phyloP scores from a whole-genome alignment of 2,329 filamentous ascomycete genomes.

The Ophiostoma ips region DNA sequence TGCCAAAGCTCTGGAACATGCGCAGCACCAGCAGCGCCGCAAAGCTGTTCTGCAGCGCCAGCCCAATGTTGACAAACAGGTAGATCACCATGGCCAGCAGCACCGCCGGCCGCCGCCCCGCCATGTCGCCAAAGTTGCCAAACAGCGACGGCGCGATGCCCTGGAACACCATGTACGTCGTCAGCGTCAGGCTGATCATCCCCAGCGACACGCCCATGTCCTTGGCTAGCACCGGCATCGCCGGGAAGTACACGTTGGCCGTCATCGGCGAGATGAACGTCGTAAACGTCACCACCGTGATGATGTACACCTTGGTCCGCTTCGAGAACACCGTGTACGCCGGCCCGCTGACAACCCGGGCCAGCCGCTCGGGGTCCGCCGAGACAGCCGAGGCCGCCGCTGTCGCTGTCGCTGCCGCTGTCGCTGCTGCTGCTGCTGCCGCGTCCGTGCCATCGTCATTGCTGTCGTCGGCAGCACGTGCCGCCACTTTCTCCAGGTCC shows the following conservation, averaged over 20 bases:
- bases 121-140: slow-evolving; percentile 46
- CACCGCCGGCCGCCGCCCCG: slow-evolving; percentile 48
- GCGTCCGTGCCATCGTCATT: neutral
- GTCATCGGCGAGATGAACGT: slow-evolving; percentile 32
- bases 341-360: slow-evolving; percentile 24
- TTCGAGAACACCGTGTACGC: slow-evolving; percentile 27
- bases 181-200: slow-evolving; percentile 36
- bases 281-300: slow-evolving; percentile 36
- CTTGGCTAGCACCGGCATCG: slow-evolving; percentile 24
- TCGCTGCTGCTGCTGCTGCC: too few relatives aligned
- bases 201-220: slow-evolving; percentile 25
- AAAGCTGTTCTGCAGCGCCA: slow-evolving; percentile 44
- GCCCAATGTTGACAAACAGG: slow-evolving; percentile 42
- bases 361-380: slow-evolving; percentile 20
- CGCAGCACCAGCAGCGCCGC: slow-evolving; percentile 45
- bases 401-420: too few relatives aligned
- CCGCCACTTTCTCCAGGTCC: too few relatives aligned
- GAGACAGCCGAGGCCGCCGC: neutral
- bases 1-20: slow-evolving; percentile 49
- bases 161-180: slow-evolving; percentile 51
- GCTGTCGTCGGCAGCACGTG: neutral
- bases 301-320: slow-evolving; percentile 35
- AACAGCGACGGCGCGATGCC: slow-evolving; percentile 46
- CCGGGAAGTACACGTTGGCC: slow-evolving; percentile 40
- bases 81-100: slow-evolving; percentile 44